Base-by-base conservation (phyloP, 176 grass and related monocot species). In the Triticum urartu region DNA sequence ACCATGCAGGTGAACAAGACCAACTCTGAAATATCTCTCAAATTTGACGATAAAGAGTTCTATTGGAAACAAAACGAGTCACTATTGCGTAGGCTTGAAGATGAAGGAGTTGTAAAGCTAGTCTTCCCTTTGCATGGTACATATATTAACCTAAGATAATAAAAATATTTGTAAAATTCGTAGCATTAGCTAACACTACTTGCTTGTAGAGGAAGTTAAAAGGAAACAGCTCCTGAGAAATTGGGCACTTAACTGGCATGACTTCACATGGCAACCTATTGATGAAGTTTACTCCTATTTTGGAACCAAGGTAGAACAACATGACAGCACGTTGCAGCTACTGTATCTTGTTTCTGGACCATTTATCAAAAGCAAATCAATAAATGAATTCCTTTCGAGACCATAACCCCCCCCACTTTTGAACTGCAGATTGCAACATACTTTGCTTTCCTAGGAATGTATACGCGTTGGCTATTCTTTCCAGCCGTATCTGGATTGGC, bases 381-480 rank as follows among this genome's bases (percentile, higher is more conserved):
- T 68, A 18, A 79, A 22, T 75, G 20, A 14, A 14, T 75, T 77
- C 9, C 47, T 12, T 67, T 45, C 61, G 26, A 69, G 42, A 69
- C 62, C 64, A 15, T 69, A 68, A 79, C 64, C 50, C 59, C n/a
- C n/a, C 62, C 72, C 12, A 77, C 52, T 87, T 66, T 35, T 40
- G 32, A 63, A 85, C 25, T 93, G 86, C 87, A 96, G 97, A 92
- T 99, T 88, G 97, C 97, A 65, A 94, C 94, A 73, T 99, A 99
- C 81, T 99, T 99, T 91, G 47, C 90, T 59, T 99, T 99, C 88
- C 92, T 99, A 79, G 94, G 93, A 84, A 99, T 99, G 97, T 99
- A 99, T 86, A 91, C 97, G 4, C 84, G 87, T 38, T 99, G 97
- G 97, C 56, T 99, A 50, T 96, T 99, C 86, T 96, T 99, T 70